Conservation (phyloP, 2,329 filamentous ascomycete species). For the Fusarium hostae region DNA sequence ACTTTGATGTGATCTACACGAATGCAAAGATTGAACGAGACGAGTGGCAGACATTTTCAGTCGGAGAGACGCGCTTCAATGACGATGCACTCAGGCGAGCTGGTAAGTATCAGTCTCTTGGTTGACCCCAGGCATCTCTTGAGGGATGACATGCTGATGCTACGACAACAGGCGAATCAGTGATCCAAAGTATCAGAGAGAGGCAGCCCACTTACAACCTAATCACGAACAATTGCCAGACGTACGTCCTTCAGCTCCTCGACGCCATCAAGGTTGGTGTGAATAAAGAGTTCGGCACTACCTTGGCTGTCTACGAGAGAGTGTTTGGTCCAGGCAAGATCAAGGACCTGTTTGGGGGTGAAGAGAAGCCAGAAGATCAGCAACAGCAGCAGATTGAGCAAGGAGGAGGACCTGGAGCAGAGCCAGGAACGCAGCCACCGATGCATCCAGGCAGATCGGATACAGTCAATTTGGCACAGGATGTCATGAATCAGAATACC, state of each 20-base stretch:
- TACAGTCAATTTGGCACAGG: constrained; percentile 60
- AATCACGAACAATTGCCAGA: constrained; percentile 71
- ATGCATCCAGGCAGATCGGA: constrained; percentile 43
- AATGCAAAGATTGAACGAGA: constrained; percentile 59
- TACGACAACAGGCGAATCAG: constrained; percentile 56
- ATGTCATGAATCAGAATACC: constrained; percentile 66
- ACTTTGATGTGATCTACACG: constrained; percentile 66
- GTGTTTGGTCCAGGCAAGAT: constrained; percentile 62
- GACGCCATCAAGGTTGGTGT: constrained; percentile 64
- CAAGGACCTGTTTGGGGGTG: constrained; percentile 60
- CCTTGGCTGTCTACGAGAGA: constrained; percentile 63
- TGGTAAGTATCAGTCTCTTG: constrained; percentile 47
- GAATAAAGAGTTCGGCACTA: constrained; percentile 64
- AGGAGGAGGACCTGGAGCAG: not conserved
- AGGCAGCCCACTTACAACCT: constrained; percentile 65
- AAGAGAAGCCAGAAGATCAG: constrained; percentile 30
- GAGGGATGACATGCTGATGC: fast-evolving
- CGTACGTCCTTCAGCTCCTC: constrained; percentile 63
- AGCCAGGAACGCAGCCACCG: not conserved
- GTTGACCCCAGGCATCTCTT: fast-evolving
- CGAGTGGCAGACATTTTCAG: constrained; percentile 62
- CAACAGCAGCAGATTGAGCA: not conserved
- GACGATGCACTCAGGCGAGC: constrained; percentile 63
- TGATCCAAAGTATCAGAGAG: constrained; percentile 62
- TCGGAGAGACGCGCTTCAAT: constrained; percentile 65